Evolutionary conservation across 2,329 filamentous ascomycete genomes (phyloP).

Genomic region (Fusarium sp.): DNA sequence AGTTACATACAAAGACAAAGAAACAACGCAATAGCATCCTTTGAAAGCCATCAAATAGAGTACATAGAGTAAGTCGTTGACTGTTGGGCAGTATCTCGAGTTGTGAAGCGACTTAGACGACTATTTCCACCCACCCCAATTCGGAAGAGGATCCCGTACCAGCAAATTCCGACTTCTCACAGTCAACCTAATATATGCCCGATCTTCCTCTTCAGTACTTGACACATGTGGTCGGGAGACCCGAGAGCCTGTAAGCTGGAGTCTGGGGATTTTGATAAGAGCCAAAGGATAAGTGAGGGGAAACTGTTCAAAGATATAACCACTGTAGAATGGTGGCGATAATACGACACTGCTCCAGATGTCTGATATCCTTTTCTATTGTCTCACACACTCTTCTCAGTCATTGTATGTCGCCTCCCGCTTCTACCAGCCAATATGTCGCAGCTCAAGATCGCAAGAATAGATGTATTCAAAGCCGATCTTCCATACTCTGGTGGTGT

Average conservation of each 20-base stretch:
- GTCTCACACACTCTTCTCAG: background rate
- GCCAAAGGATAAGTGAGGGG: slow-evolving; percentile 1
- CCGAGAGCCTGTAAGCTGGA: background rate
- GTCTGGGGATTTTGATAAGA: background rate
- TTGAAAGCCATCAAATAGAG: too few relatives aligned
- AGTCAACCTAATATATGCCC: background rate
- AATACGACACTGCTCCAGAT: background rate
- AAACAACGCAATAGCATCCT: too few relatives aligned
- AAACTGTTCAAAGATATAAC: background rate
- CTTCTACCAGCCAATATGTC: background rate
- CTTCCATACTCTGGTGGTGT: too few relatives aligned
- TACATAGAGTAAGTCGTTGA: too few relatives aligned
- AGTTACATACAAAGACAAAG: too few relatives aligned
- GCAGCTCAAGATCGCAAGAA: too few relatives aligned
- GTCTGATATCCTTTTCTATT: slow-evolving; percentile 8
- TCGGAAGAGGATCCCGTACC: slow-evolving; percentile 21
- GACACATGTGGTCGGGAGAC: slow-evolving; percentile 2
- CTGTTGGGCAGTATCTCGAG: background rate
- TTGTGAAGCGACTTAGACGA: slow-evolving; percentile 13
- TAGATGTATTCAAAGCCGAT: too few relatives aligned
- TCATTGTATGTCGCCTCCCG: background rate
- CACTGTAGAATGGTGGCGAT: slow-evolving; percentile 5
- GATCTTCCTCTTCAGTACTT: background rate
- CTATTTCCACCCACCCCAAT: background rate
- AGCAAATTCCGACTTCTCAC: background rate